A percentile compares a stretch with the other conserved stretches of the same genome.
These are phyloP conservation scores for Akanthomyces muscarius DNA, from an alignment of 2,329 filamentous ascomycete genomes.

Conservation along the genomic window DNA sequence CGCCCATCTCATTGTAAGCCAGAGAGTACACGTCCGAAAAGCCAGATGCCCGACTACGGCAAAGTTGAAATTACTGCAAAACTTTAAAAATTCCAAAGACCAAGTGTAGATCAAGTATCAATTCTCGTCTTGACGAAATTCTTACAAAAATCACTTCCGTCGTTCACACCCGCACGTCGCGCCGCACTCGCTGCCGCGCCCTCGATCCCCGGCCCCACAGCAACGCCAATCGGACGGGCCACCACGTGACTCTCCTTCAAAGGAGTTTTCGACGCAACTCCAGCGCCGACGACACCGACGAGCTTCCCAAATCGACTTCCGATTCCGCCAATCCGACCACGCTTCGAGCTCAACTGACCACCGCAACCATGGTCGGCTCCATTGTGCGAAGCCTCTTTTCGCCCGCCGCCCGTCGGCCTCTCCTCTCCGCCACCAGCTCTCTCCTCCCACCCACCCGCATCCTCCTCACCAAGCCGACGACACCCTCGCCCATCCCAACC, in stretches of 20 bases:
- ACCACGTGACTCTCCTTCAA: constrained; percentile 9
- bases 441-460: constrained; percentile 23
- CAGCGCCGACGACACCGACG: background rate
- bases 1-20: too few species aligned
- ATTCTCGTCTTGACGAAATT: too few species aligned
- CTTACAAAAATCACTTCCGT: too few species aligned
- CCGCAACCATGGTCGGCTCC: constrained; percentile 32
- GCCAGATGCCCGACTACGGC: too few species aligned
- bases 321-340: background rate
- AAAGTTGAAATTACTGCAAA: too few species aligned
- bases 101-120: too few species aligned
- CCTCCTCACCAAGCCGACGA: constrained; percentile 17
- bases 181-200: background rate
- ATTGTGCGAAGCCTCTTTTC: constrained; percentile 35
- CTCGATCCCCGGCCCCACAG: background rate
- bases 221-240: constrained; percentile 10
- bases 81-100: too few species aligned
- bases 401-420: constrained; percentile 27
- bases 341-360: constrained; percentile 15
- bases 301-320: background rate
- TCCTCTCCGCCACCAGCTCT: constrained; percentile 27
- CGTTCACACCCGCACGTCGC: background rate
- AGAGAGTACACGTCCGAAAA: too few species aligned
- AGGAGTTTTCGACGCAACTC: constrained; percentile 5
- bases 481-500: constrained; percentile 29